phyloP scores from a whole-genome alignment of 78 protist species.

The Dictyostelium firmibasis region DNA sequence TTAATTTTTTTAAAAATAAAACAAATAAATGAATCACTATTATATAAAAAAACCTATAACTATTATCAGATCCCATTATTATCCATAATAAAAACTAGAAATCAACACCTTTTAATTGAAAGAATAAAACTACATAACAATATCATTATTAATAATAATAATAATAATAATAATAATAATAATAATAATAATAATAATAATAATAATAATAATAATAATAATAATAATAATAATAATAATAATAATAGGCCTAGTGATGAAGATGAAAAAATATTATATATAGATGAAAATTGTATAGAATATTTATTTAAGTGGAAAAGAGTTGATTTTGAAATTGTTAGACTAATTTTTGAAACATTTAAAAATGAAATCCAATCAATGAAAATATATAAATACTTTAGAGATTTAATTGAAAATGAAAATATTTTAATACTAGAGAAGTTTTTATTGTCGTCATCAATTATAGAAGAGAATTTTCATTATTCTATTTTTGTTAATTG shows the following conservation, averaged over 20 bases:
- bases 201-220: no score
- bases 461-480: not conserved
- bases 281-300: not conserved
- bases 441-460: not conserved
- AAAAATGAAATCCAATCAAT: not conserved
- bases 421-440: not conserved
- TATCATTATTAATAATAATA: no score
- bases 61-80: not conserved
- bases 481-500: not conserved
- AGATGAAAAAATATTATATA: not conserved
- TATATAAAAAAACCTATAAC: not conserved
- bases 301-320: not conserved
- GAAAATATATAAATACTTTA: not conserved
- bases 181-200: no score
- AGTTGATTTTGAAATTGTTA: not conserved
- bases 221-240: no score
- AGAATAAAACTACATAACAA: no score
- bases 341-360: not conserved
- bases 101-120: not conserved
- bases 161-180: no score
- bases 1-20: no score
- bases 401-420: not conserved
- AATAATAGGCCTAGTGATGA: no score
- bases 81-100: not conserved
- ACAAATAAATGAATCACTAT: not conserved